phyloP scores from a whole-genome alignment of 169 alveolate genomes.

The Cryptosporidium sp. region DNA sequence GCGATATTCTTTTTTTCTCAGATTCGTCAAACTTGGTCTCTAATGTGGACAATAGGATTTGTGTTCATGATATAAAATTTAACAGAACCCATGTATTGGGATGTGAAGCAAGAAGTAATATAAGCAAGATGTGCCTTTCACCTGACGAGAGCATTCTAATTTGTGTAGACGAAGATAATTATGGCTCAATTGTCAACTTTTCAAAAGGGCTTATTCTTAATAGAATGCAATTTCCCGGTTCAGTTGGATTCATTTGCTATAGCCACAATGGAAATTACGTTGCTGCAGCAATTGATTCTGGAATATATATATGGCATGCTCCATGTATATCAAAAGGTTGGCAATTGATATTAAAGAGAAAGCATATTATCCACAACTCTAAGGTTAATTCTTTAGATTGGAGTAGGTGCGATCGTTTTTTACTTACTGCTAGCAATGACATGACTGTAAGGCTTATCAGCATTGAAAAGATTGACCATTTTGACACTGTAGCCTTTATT shows the following conservation, averaged over 20 bases:
- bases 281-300: constrained; percentile 73
- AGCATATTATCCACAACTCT: constrained; percentile 84
- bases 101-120: constrained; percentile 84
- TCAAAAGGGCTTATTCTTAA: constrained; percentile 84
- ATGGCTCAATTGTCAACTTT: constrained; percentile 37
- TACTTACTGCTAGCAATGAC: constrained; percentile 85
- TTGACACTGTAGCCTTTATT: constrained; percentile 84
- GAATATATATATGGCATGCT: constrained; percentile 73
- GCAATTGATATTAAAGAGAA: constrained; percentile 80
- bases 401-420: constrained; percentile 82
- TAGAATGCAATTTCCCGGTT: constrained; percentile 65
- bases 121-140: constrained; percentile 81
- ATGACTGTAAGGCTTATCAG: constrained; percentile 88
- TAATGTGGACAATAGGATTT: constrained; percentile 87
- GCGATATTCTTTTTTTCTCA: constrained; percentile 42
- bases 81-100: constrained; percentile 82
- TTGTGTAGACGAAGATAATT: constrained; percentile 83
- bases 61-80: constrained; percentile 83
- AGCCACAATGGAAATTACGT: constrained; percentile 63
- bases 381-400: constrained; percentile 83
- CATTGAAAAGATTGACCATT: constrained; percentile 78
- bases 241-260: constrained; percentile 28
- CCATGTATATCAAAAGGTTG: constrained; percentile 70
- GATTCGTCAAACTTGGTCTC: constrained; percentile 78
- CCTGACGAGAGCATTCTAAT: constrained; percentile 84